Base-by-base conservation (phyloP, 1,139 yeast genomes). In the Blastobotrys illinoisensis region DNA sequence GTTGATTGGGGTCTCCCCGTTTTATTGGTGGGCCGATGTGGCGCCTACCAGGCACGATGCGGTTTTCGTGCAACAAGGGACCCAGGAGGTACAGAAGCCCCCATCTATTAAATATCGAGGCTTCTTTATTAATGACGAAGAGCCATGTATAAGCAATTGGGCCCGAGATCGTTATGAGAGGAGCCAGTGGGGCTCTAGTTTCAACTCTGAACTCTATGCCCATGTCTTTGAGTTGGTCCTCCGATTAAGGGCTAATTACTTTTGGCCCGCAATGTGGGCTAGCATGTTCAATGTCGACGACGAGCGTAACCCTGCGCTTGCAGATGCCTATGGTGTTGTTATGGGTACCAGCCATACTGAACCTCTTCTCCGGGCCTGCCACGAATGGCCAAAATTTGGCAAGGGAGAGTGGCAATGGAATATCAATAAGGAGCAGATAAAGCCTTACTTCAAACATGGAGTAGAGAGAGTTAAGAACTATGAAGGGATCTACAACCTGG, bases 221-320 rank as follows among this genome's bases (percentile, higher is more conserved):
- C 55, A 46, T 9, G 62, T 60, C n/a, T 59, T 59, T 46, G 63
- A 60, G 48, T 54, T 60, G 24, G 46, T 59, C 24, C 57, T 60
- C 19, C 54, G 63, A 11, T 50, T 56, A 14, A 50, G 52, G 50
- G 62, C 56, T 20, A 60, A 60, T 51, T 56, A 56, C 26, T 21
- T 60, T 13, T 60, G 63, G 63, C 63, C 63, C 1, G 54, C 60
- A n/a, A 57, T 58, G 59, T 60, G 63, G 63, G 54, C 56, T 18
- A 50, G 58, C 48, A 58, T 56, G 58, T 60, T 60, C 53, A 46
- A 52, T 48, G 58, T 52, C 7, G 63, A 60, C 46, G 63, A 60
- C 43, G 44, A 44, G 11, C 49, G 46, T 23, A 58, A 53, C 49
- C 62, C 49, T 20, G 55, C 59, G 2, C 28, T 58, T 32, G 62